Conservation (phyloP, 108 stramenopile species). For the Skeletonema tropicum region DNA sequence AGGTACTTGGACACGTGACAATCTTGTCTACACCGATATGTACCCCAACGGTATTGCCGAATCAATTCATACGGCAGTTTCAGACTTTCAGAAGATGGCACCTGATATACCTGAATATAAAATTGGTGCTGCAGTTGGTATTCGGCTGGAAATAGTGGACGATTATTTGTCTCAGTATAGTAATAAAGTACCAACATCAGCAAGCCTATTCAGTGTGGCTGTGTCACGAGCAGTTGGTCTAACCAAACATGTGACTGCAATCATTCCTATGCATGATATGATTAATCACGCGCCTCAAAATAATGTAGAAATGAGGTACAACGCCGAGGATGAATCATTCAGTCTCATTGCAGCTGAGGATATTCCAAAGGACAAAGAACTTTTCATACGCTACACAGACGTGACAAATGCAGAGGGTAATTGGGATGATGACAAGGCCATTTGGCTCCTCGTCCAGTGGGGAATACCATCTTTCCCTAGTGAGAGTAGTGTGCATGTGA, state of each 20-base stretch:
- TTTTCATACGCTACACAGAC: constrained; percentile 40
- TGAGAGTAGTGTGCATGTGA: too few relatives aligned
- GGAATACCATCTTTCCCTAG: constrained; percentile 45
- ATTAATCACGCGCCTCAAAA: constrained; percentile 55
- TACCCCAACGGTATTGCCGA: background rate
- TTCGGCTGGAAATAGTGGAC: constrained; percentile 38
- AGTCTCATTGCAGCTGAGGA: constrained; percentile 31
- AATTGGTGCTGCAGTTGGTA: constrained; percentile 46
- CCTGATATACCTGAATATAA: constrained; percentile 39
- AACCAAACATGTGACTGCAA: constrained; percentile 30
- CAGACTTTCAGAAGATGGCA: constrained; percentile 39
- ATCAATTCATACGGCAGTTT: constrained; percentile 17
- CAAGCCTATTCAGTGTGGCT: constrained; percentile 43
- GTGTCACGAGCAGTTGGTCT: constrained; percentile 52
- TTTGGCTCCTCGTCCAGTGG: constrained; percentile 55
- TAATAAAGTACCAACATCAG: constrained; percentile 31
- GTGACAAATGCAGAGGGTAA: constrained; percentile 21
- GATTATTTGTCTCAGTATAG: constrained; percentile 30
- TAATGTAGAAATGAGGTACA: constrained; percentile 43
- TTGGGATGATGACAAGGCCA: constrained; percentile 53
- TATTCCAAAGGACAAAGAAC: constrained; percentile 45
- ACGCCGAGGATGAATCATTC: constrained; percentile 29
- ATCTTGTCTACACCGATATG: background rate
- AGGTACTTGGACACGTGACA: constrained; percentile 28
- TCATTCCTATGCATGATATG: constrained; percentile 66